A percentile compares a stretch with the other conserved stretches of the same genome.
Conservation (phyloP, 768 basidiomycete species). For the Podaxis rugospora region DNA sequence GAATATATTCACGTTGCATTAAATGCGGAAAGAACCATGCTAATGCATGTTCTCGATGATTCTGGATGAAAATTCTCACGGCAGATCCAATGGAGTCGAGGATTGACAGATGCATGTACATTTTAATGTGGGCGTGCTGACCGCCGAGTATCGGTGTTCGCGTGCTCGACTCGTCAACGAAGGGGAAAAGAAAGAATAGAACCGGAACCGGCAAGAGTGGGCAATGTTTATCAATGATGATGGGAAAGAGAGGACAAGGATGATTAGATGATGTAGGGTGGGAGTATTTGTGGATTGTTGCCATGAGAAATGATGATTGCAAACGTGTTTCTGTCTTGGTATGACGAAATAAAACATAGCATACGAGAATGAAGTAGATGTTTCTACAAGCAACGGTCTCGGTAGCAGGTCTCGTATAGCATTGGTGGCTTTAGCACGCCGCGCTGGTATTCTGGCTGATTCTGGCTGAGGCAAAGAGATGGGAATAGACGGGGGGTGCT, state of each 20-base stretch:
- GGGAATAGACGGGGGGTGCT: not conserved
- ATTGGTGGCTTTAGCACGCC: not conserved
- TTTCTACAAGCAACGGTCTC: not conserved
- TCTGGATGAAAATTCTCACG: not conserved
- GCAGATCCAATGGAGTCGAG: not conserved
- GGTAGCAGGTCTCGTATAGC: not conserved
- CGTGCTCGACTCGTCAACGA: not conserved
- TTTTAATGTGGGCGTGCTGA: not conserved
- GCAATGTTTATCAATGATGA: not conserved
- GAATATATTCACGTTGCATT: not conserved
- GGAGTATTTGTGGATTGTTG: conserved; percentile 5
- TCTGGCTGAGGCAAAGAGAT: not conserved
- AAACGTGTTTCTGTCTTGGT: not conserved
- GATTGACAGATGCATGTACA: not conserved
- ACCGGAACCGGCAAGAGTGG: not conserved
- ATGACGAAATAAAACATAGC: not conserved
- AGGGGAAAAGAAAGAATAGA: not conserved
- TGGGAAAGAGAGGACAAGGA: not conserved
- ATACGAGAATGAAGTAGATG: too few relatives aligned
- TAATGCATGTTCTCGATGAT: not conserved
- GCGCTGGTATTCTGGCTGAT: not conserved
- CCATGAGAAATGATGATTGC: conserved; percentile 10
- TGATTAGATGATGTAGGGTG: not conserved
- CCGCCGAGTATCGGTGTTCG: not conserved
- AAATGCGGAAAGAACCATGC: not conserved